Percentiles rank a stretch among this genome's conserved stretches.
Conservation (phyloP, 1,139 yeast species). For the Candida frijolesensis region DNA sequence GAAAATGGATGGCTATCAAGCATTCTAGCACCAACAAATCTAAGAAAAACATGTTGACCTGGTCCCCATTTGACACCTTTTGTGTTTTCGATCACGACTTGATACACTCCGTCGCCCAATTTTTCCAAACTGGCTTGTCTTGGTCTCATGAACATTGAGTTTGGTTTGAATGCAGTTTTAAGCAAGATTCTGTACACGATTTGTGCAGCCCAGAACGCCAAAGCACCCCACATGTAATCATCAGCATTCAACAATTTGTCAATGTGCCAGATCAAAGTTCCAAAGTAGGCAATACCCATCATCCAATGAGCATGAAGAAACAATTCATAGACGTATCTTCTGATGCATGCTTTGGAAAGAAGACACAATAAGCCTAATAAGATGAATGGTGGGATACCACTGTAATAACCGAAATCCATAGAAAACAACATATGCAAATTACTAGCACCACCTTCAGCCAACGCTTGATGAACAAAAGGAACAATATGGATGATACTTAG, state of each 20-base stretch:
- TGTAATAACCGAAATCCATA: conserved; percentile 23
- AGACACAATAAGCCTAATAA: conserved; percentile 49
- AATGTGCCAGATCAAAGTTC: conserved; percentile 55
- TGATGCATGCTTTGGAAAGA: conserved; percentile 45
- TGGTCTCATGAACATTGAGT: conserved; percentile 45
- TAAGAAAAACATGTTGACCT: conserved; percentile 62
- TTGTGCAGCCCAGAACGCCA: conserved; percentile 59
- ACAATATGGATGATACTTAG: conserved; percentile 55
- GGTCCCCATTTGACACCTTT: conserved; percentile 52
- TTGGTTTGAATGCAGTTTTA: conserved; percentile 54
- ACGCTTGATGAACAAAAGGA: conserved; percentile 52
- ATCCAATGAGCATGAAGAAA: conserved; percentile 64
- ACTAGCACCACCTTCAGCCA: conserved; percentile 52
- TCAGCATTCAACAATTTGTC: conserved; percentile 39
- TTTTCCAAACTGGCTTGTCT: conserved; percentile 42
- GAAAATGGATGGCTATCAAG: conserved; percentile 68
- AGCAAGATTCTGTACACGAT: conserved; percentile 50
- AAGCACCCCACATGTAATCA: conserved; percentile 56
- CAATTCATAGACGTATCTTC: conserved; percentile 51
- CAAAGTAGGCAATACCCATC: conserved; percentile 55
- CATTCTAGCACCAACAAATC: conserved; percentile 47
- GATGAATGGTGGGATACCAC: conserved; percentile 48
- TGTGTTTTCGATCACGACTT: conserved; percentile 42
- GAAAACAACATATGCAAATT: conserved; percentile 20
- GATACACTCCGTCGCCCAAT: conserved; percentile 37